Conservation (phyloP, 306 rosid genomes). For the Biancaea sappan region DNA sequence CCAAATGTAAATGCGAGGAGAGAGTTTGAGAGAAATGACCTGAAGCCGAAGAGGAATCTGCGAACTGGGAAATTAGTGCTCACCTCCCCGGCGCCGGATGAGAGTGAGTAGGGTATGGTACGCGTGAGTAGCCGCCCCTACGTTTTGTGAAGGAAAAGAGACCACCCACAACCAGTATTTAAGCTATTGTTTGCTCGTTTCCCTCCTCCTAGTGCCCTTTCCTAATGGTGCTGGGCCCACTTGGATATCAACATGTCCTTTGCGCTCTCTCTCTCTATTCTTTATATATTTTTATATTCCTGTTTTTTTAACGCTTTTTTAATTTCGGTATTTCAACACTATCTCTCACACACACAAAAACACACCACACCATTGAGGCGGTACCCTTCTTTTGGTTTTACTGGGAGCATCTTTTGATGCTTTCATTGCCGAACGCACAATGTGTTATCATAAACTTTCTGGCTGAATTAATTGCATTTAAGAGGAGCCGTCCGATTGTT, state of each 20-base stretch:
- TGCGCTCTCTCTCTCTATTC: background rate
- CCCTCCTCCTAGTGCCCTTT: background rate
- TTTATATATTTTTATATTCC: background rate
- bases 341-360: no score
- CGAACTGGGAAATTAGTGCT: background rate
- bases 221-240: background rate
- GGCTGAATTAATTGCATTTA: no score
- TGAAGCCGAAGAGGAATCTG: background rate
- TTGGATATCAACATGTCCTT: background rate
- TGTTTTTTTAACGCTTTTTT: background rate
- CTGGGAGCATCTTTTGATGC: no score
- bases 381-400: no score
- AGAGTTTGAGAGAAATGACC: background rate
- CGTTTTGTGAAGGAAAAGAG: background rate
- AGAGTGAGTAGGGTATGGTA: background rate
- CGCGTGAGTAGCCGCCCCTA: background rate
- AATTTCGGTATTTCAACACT: no score
- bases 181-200: slow-evolving; percentile 15
- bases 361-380: no score
- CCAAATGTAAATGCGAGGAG: background rate
- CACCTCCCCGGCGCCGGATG: background rate
- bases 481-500: no score
- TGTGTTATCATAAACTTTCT: no score
- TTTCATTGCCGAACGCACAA: no score
- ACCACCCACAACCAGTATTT: background rate